These are phyloP conservation scores for Chytriomyces sp. DNA, from an alignment of 192 early-diverging fungal species.

Conservation along the genomic window DNA sequence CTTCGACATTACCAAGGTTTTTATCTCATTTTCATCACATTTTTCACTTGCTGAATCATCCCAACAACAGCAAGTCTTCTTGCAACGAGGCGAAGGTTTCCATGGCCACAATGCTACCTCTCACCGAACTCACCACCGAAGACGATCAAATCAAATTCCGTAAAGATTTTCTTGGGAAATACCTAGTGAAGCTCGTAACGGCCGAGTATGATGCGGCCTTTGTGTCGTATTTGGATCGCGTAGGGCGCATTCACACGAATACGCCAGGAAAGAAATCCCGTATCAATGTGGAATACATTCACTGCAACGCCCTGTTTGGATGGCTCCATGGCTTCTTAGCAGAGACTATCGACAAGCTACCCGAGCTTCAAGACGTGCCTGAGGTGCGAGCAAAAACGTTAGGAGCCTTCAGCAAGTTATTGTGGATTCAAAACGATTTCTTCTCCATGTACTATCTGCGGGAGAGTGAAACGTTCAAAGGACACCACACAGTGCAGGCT, in stretches of 20 bases:
- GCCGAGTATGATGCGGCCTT: slow-evolving; percentile 44
- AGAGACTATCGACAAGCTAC: slow-evolving; percentile 56
- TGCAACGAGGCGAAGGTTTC: slow-evolving; percentile 68
- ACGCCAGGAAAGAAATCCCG: slow-evolving; percentile 72
- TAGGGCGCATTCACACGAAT: slow-evolving; percentile 73
- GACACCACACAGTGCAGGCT: no score
- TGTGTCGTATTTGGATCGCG: slow-evolving; percentile 79
- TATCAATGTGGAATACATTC: slow-evolving; percentile 83
- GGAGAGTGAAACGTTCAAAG: slow-evolving; percentile 49
- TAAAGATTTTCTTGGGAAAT: slow-evolving; percentile 68
- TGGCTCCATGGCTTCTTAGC: slow-evolving; percentile 52
- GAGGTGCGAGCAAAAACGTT: slow-evolving; percentile 26
- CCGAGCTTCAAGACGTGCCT: slow-evolving; percentile 26
- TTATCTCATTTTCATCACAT: no score
- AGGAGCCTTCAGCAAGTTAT: slow-evolving; percentile 73
- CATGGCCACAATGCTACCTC: slow-evolving; percentile 40
- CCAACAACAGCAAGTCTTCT: no score
- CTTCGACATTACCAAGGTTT: slow-evolving; percentile 79
- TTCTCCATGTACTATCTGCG: slow-evolving; percentile 75
- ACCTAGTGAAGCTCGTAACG: slow-evolving; percentile 69
- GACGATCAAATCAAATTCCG: slow-evolving; percentile 80
- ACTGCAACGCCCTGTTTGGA: slow-evolving; percentile 75
- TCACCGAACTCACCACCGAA: slow-evolving; percentile 51
- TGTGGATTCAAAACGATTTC: slow-evolving; percentile 85
- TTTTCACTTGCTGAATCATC: no score